Percentiles rank a stretch among this genome's conserved stretches.
Conservation (phyloP, 805 yeast genomes). For the Suhomyces pyralidae region DNA sequence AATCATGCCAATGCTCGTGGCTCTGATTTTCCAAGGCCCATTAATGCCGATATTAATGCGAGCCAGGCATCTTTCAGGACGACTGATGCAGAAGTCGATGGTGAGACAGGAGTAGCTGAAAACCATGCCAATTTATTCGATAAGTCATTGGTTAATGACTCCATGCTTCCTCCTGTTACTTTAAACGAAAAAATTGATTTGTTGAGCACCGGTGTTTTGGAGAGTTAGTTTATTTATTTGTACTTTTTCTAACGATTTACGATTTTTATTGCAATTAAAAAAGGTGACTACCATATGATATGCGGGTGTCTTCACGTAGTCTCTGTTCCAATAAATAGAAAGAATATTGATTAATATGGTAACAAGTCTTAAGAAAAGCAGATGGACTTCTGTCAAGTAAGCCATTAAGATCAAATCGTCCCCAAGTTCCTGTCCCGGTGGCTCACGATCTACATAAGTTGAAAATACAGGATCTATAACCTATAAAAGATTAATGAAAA, state of each 20-base stretch:
- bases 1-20: neutral
- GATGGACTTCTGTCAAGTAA: too few relatives aligned
- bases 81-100: constrained; percentile 29
- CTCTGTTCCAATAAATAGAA: too few relatives aligned
- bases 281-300: neutral
- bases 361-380: too few relatives aligned
- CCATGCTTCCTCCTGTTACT: constrained; percentile 37
- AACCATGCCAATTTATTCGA: constrained; percentile 12
- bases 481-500: too few relatives aligned
- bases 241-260: neutral
- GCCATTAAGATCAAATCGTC: too few relatives aligned
- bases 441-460: too few relatives aligned
- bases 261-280: neutral
- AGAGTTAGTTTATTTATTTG: neutral
- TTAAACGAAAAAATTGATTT: constrained; percentile 43
- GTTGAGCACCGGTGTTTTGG: constrained; percentile 27
- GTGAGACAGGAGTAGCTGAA: constrained; percentile 16
- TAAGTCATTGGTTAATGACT: constrained; percentile 4
- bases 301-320: too few relatives aligned
- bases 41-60: constrained; percentile 2
- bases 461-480: too few relatives aligned
- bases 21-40: neutral
- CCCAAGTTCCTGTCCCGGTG: too few relatives aligned
- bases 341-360: too few relatives aligned
- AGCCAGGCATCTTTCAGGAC: constrained; percentile 19